phyloP scores from a whole-genome alignment of 2,329 filamentous ascomycete genomes.

The Chaetothyriales sp. region DNA sequence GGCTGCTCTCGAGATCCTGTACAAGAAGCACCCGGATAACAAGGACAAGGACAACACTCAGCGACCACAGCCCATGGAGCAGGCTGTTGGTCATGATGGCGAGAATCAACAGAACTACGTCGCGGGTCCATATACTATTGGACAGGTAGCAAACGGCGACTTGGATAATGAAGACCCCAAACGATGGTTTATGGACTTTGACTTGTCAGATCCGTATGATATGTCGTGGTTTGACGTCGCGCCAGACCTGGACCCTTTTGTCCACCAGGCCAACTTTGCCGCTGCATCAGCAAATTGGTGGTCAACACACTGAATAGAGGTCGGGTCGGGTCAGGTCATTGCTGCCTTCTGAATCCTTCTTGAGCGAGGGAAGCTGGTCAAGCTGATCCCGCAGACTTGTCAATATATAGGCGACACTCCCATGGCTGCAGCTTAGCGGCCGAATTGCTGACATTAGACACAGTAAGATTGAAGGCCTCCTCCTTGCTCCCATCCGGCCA shows the following conservation, averaged over 20 bases:
- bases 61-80: background rate
- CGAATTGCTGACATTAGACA: background rate
- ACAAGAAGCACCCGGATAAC: conserved; percentile 1
- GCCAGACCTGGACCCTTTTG: background rate
- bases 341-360: background rate
- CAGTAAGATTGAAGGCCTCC: background rate
- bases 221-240: conserved; percentile 5
- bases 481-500: conserved; percentile 15
- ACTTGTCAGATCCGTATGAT: conserved; percentile 1
- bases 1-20: conserved; percentile 2
- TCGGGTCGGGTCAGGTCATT: background rate
- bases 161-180: conserved; percentile 1
- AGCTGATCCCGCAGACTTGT: background rate
- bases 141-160: background rate
- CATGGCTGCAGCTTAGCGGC: background rate
- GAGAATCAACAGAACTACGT: background rate
- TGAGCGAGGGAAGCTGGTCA: background rate
- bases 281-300: background rate
- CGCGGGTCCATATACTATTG: background rate
- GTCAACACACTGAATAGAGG: background rate
- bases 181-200: conserved; percentile 2
- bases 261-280: background rate
- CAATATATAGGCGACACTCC: background rate
- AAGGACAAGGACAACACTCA: background rate
- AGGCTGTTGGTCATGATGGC: background rate